These are phyloP conservation scores for Fusarium sp. DNA, from an alignment of 2,329 filamentous ascomycete genomes.

Conservation along the genomic window DNA sequence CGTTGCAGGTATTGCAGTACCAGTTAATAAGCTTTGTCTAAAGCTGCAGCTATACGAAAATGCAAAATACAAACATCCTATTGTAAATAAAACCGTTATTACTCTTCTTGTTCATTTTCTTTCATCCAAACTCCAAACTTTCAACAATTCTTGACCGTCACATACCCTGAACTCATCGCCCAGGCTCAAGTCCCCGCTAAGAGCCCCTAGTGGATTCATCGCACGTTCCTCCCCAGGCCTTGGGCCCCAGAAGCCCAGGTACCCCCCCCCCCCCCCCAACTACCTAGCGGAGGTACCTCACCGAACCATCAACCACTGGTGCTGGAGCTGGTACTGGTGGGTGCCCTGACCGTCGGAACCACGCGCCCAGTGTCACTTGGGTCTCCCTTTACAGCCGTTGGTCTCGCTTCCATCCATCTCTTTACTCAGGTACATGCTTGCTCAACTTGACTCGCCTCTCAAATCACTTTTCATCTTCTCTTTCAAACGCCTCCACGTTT, in stretches of 20 bases:
- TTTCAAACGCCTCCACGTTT: constrained; percentile 18
- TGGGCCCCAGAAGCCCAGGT: neutral
- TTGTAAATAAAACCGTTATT: neutral
- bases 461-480: constrained; percentile 16
- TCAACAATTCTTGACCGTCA: constrained; percentile 16
- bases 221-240: constrained; percentile 18
- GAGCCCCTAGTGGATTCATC: constrained; percentile 16
- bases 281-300: constrained; percentile 14
- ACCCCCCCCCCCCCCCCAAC: constrained; percentile 16
- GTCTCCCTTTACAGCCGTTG: constrained; percentile 7
- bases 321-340: neutral
- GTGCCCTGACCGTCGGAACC: constrained; percentile 20
- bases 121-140: neutral
- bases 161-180: constrained; percentile 14
- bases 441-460: neutral
- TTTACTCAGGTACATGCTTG: neutral
- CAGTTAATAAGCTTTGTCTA: neutral
- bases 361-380: constrained; percentile 36
- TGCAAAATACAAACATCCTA: neutral
- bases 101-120: neutral
- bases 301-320: constrained; percentile 2
- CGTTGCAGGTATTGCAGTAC: neutral
- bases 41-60: neutral
- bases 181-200: constrained; percentile 24
- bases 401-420: constrained; percentile 6